These are phyloP conservation scores for Penicillium sp. DNA, from an alignment of 2,329 filamentous ascomycete species.

Conservation along the genomic window DNA sequence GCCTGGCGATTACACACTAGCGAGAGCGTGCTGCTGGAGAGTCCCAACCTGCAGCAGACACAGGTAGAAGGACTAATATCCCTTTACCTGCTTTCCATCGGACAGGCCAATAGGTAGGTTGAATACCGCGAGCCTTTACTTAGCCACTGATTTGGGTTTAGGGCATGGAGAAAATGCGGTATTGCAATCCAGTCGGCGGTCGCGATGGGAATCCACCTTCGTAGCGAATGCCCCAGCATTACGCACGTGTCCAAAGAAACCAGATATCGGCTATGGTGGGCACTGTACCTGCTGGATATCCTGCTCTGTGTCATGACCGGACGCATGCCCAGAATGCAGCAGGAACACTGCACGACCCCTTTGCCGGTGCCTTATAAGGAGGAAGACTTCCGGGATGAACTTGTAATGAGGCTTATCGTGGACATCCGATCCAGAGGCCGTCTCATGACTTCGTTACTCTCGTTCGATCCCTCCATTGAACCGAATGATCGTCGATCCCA, in stretches of 20 bases:
- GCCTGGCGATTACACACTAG: slow-evolving; percentile 42
- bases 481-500: not conserved
- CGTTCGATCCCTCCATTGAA: not conserved
- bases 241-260: slow-evolving; percentile 7
- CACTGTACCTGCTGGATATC: slow-evolving; percentile 2
- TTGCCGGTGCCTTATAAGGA: slow-evolving; percentile 3
- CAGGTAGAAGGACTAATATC: slow-evolving; percentile 43
- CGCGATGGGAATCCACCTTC: slow-evolving; percentile 6
- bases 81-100: slow-evolving; percentile 40
- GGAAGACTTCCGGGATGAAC: slow-evolving; percentile 2
- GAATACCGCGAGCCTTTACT: not conserved
- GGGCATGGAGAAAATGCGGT: slow-evolving; percentile 9
- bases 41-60: slow-evolving; percentile 45
- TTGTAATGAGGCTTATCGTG: not conserved
- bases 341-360: slow-evolving; percentile 4
- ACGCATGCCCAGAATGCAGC: slow-evolving; percentile 2
- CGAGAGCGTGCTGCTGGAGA: slow-evolving; percentile 35
- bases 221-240: not conserved
- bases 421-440: not conserved
- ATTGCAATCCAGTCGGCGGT: slow-evolving; percentile 7
- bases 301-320: slow-evolving; percentile 4
- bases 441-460: not conserved
- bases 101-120: slow-evolving; percentile 42
- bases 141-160: not conserved
- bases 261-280: slow-evolving; percentile 9